Evolutionary conservation across 441 rosid species (phyloP), one percentile per base, ranked within the genome.

Genomic region (Gossypium schwendimanii): DNA sequence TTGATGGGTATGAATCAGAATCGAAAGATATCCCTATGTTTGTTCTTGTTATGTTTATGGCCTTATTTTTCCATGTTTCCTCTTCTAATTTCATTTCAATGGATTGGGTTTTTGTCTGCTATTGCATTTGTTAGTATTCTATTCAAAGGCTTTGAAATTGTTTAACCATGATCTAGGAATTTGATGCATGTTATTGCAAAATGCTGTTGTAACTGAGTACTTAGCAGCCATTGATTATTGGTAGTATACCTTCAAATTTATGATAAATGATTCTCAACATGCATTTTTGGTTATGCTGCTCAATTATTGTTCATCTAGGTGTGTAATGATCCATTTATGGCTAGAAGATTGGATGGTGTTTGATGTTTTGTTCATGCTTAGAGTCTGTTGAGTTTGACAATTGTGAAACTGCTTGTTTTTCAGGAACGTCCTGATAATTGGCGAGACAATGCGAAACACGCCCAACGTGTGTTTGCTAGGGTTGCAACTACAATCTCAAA

Each of bases 391-490:
- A 66, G 21, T 47, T 45, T 24, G 57, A 47, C 21, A 26, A 66
- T 23, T 71, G 68, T 17, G 23, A 21, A 57, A 11, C 52, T 58
- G 6, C 6, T 63, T 62, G 55, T 50, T 7, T 63, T 79, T 71
- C 84, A 94, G 99, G 99, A 94, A 73, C 92, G 98, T 9, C 83
- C 85, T 24, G 99, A 94, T 84, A 94, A 91, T 80, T 94, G 99
- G 98, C 80, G 99, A 52, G 83, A 85, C 76, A 72, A 81, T 57
- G 98, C 90, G 26, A 66, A 71, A 14, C 93, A 74, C 20, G 99
- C 81, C 1, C 98, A 94, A 54, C 59, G 21, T 15, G 83, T 82
- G 12, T 92, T 92, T 77, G 82, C 70, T n/a, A 78, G 80, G 80
- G 91, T 92, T 64, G 98, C 97, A 69, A 78, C 74, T 59, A 96